phyloP scores from a whole-genome alignment of 495 filamentous ascomycete genomes.

The Aspergillus nanangensis region DNA sequence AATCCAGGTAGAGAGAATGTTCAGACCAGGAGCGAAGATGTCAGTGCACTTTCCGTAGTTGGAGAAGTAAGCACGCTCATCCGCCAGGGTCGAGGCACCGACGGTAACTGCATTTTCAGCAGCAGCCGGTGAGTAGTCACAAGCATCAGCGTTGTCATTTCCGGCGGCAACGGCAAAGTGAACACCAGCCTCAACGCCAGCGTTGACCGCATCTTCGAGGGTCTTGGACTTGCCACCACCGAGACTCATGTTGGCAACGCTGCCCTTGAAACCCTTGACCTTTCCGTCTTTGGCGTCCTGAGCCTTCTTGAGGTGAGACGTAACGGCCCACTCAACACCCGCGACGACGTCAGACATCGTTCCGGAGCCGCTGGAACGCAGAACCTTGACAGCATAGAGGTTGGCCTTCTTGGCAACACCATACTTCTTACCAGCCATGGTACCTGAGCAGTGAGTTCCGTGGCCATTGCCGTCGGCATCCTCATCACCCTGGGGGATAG shows the following conservation, averaged over 20 bases:
- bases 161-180: slow-evolving; percentile 98
- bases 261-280: slow-evolving; percentile 94
- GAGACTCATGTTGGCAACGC: slow-evolving; percentile 97
- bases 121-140: slow-evolving; percentile 98
- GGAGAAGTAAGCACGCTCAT: slow-evolving; percentile 99
- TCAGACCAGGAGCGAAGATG: slow-evolving; percentile 96
- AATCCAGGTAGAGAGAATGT: slow-evolving; percentile 97
- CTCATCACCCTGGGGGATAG: slow-evolving; percentile 75
- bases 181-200: slow-evolving; percentile 82
- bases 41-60: slow-evolving; percentile 99
- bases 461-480: slow-evolving; percentile 97
- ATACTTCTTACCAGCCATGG: slow-evolving; percentile 95
- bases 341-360: slow-evolving; percentile 98
- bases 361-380: slow-evolving; percentile 94
- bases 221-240: slow-evolving; percentile 92
- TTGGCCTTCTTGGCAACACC: slow-evolving; percentile 99
- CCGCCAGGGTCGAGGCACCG: slow-evolving; percentile 85
- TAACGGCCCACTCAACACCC: slow-evolving; percentile 93
- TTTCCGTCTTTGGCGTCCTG: slow-evolving; percentile 74
- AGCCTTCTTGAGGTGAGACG: slow-evolving; percentile 68
- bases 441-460: slow-evolving; percentile 99
- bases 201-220: slow-evolving; percentile 90
- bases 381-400: slow-evolving; percentile 95
- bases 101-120: slow-evolving; percentile 93
- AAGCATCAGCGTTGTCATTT: slow-evolving; percentile 97